A percentile compares a stretch with the other conserved stretches of the same genome.
Conservation (phyloP, 306 rosid species). For the Inga oerstediana region DNA sequence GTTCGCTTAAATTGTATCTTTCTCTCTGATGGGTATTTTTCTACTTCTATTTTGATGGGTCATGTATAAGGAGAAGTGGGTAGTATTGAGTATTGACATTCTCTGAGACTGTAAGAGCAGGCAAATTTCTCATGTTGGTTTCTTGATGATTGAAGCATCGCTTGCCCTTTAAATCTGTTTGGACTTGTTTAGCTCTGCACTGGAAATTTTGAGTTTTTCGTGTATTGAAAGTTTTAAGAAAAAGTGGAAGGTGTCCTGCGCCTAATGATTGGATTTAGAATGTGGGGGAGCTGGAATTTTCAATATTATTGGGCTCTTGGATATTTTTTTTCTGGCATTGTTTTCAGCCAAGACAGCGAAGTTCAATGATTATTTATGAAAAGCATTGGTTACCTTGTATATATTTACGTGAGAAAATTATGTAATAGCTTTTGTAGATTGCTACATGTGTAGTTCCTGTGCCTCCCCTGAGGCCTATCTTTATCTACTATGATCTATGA, state of each 20-base stretch:
- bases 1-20: not conserved
- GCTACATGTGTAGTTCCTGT: not conserved
- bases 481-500: not conserved
- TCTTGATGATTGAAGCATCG: not conserved
- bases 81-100: not conserved
- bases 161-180: constrained; percentile 2
- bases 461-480: not conserved
- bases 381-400: not conserved
- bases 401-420: not conserved
- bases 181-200: not conserved
- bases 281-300: not conserved
- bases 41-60: not conserved
- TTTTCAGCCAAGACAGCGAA: not conserved
- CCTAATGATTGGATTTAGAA: not conserved
- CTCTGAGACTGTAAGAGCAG: too few species aligned
- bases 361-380: not conserved
- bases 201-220: not conserved
- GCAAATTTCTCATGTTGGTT: not conserved
- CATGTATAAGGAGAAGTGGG: not conserved
- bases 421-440: not conserved
- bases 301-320: not conserved
- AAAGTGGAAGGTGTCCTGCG: not conserved
- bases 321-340: not conserved
- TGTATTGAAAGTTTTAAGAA: not conserved
- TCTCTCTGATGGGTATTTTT: constrained; percentile 6